Evolutionary conservation across 176 grass and related monocot species (phyloP).

Genomic region (Aegilops umbellulata): DNA sequence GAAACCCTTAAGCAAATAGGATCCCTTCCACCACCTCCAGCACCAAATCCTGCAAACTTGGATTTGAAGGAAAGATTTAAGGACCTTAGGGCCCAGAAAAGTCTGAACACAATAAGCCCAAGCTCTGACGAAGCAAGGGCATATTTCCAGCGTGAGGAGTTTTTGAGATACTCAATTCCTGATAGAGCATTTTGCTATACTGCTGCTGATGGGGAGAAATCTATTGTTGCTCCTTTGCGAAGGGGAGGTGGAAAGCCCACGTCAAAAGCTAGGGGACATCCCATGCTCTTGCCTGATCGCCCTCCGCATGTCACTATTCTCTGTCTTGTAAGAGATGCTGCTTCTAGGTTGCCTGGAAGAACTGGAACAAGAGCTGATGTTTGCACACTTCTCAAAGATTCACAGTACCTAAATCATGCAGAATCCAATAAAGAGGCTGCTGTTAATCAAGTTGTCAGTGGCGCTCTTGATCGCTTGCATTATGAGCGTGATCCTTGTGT

Average conservation of each 20-base stretch:
- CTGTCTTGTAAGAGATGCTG: slow-evolving; percentile 95
- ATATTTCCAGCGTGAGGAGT: slow-evolving; percentile 90
- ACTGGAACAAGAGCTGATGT: slow-evolving; percentile 99
- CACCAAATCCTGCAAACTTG: slow-evolving; percentile 75
- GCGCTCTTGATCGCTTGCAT: slow-evolving; percentile 92
- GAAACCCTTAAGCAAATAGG: slow-evolving; percentile 99
- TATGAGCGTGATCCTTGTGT: slow-evolving; percentile 98
- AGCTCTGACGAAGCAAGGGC: slow-evolving; percentile 80
- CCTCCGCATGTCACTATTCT: slow-evolving; percentile 97
- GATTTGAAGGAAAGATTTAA: slow-evolving; percentile 98
- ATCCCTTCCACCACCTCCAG: slow-evolving; percentile 80
- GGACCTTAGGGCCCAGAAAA: slow-evolving; percentile 95
- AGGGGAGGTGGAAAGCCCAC: slow-evolving; percentile 96
- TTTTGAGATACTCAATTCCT: slow-evolving; percentile 93
- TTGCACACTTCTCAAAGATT: slow-evolving; percentile 92
- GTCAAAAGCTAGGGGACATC: slow-evolving; percentile 95
- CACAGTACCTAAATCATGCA: slow-evolving; percentile 86
- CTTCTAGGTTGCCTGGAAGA: slow-evolving; percentile 81
- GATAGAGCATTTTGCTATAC: slow-evolving; percentile 98
- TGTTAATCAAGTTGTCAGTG: slow-evolving; percentile 96
- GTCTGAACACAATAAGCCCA: slow-evolving; percentile 87
- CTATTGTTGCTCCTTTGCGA: slow-evolving; percentile 92
- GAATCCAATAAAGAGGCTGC: slow-evolving; percentile 71
- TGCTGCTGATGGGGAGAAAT: slow-evolving; percentile 93
- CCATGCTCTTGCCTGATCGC: slow-evolving; percentile 91